Conservation (phyloP, 1,139 yeast genomes). For the Blastobotrys ciferrii region DNA sequence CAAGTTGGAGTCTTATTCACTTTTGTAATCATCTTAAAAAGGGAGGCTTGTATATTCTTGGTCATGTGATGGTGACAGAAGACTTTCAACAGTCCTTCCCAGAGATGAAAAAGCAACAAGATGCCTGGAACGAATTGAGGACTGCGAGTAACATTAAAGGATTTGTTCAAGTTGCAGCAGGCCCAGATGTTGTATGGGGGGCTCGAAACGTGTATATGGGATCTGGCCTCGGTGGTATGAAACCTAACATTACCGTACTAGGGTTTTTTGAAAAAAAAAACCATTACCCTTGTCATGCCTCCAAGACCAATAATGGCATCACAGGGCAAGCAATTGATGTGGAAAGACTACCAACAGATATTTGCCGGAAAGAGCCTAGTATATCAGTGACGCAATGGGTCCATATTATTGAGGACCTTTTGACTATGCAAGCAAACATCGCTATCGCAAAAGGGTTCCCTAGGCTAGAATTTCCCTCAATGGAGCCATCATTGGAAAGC, state of each 20-base stretch:
- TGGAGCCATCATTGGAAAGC: slow-evolving; percentile 24
- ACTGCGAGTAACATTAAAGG: slow-evolving; percentile 81
- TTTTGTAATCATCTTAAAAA: slow-evolving; percentile 93
- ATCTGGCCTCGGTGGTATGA: slow-evolving; percentile 96
- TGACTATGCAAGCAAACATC: slow-evolving; percentile 89
- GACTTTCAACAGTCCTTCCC: slow-evolving; percentile 59
- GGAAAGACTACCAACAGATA: slow-evolving; percentile 69
- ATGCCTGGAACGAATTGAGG: slow-evolving; percentile 80
- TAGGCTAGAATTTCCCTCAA: slow-evolving; percentile 53
- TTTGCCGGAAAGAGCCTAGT: slow-evolving; percentile 66
- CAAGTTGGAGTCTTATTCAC: slow-evolving; percentile 87
- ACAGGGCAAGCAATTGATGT: slow-evolving; percentile 27
- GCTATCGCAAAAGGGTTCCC: slow-evolving; percentile 91
- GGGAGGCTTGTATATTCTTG: slow-evolving; percentile 88
- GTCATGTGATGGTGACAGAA: slow-evolving; percentile 72
- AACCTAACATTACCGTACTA: slow-evolving; percentile 87
- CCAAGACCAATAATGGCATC: slow-evolving; percentile 2
- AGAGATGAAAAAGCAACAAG: slow-evolving; percentile 68
- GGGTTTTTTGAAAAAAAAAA: slow-evolving; percentile 70
- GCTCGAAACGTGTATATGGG: slow-evolving; percentile 87
- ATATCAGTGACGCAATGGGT: slow-evolving; percentile 84
- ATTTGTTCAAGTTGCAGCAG: slow-evolving; percentile 86
- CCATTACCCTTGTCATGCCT: slow-evolving; percentile 14
- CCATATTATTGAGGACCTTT: slow-evolving; percentile 81
- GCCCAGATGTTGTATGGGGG: slow-evolving; percentile 93